phyloP scores from a whole-genome alignment of 192 early-diverging fungal genomes.

The Coemansia sp. region DNA sequence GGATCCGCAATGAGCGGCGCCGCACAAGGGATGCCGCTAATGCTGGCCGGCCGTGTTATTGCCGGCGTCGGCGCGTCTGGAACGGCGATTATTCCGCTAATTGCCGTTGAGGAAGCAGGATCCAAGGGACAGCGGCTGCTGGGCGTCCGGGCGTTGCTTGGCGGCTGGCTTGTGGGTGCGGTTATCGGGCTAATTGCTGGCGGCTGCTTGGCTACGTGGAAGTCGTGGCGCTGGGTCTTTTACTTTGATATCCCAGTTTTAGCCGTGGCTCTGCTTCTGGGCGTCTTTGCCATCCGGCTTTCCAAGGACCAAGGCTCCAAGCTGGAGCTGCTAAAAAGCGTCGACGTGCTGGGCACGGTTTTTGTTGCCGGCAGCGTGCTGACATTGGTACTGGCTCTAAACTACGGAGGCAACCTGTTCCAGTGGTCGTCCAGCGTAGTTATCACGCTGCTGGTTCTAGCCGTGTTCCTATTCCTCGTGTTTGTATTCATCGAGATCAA shows the following conservation, averaged over 20 bases:
- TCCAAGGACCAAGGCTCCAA: slow-evolving; percentile 1
- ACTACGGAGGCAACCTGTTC: slow-evolving; percentile 56
- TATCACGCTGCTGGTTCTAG: slow-evolving; percentile 53
- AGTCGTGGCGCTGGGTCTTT: slow-evolving; percentile 54
- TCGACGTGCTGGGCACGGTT: slow-evolving; percentile 54
- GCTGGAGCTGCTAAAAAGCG: slow-evolving; percentile 26
- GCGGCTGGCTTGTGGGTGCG: slow-evolving; percentile 41
- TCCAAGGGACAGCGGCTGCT: slow-evolving; percentile 20
- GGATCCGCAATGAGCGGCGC: slow-evolving; percentile 50
- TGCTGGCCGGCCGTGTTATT: slow-evolving; percentile 52
- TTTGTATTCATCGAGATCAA: slow-evolving; percentile 63
- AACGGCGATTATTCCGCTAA: slow-evolving; percentile 46
- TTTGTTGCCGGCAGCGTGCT: slow-evolving; percentile 42
- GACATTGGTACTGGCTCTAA: slow-evolving; percentile 54
- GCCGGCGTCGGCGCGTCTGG: slow-evolving; percentile 51
- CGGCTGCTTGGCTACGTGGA: slow-evolving; percentile 29
- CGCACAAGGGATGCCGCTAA: slow-evolving; percentile 52
- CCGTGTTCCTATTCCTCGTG: slow-evolving; percentile 45
- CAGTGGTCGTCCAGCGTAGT: slow-evolving; percentile 62
- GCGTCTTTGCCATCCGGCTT: slow-evolving; percentile 18
- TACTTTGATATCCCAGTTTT: slow-evolving; percentile 38
- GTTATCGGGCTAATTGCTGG: slow-evolving; percentile 58
- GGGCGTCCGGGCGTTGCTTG: slow-evolving; percentile 24
- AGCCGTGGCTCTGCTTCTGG: slow-evolving; percentile 32
- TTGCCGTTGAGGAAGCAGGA: slow-evolving; percentile 46